A percentile compares a stretch with the other conserved stretches of the same genome.
These are phyloP conservation scores for Vaccinium macrocarpon DNA, from an alignment of 148 eudicot species.

Conservation along the genomic window DNA sequence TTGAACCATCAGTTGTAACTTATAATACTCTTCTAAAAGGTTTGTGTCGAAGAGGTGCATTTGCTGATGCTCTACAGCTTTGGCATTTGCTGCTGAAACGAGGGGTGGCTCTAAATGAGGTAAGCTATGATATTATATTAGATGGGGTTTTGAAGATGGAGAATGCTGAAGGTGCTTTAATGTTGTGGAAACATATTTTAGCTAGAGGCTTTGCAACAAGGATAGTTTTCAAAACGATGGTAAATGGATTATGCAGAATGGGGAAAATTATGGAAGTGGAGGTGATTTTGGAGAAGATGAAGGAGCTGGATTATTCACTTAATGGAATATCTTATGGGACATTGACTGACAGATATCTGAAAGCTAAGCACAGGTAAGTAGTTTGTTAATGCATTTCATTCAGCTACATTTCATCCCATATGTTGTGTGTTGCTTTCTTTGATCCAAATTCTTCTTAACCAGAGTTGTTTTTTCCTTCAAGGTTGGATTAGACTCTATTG, in stretches of 20 bases:
- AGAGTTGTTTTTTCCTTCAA: no score
- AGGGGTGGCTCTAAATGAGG: slow-evolving; percentile 53
- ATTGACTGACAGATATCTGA: slow-evolving; percentile 55
- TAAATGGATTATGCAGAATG: slow-evolving; percentile 75
- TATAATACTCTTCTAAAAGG: slow-evolving; percentile 80
- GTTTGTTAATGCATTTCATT: background rate
- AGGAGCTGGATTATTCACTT: slow-evolving; percentile 60
- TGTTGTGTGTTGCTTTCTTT: background rate
- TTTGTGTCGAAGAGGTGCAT: slow-evolving; percentile 46
- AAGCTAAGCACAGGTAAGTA: slow-evolving; percentile 21
- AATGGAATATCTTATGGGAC: slow-evolving; percentile 58
- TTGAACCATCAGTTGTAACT: slow-evolving; percentile 51
- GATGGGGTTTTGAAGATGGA: slow-evolving; percentile 59
- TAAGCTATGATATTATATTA: slow-evolving; percentile 69
- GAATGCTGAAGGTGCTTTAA: slow-evolving; percentile 40
- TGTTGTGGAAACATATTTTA: slow-evolving; percentile 59
- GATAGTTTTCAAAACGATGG: slow-evolving; percentile 57
- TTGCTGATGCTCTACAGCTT: slow-evolving; percentile 41
- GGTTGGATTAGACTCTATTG: background rate
- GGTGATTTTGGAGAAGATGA: slow-evolving; percentile 55
- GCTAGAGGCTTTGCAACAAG: slow-evolving; percentile 46
- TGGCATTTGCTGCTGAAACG: slow-evolving; percentile 52
- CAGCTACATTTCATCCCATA: background rate
- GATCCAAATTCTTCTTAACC: background rate
- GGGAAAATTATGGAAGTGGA: slow-evolving; percentile 68